Conservation (phyloP, 371 early-diverging fungal species). For the Fennellomyces sp. region DNA sequence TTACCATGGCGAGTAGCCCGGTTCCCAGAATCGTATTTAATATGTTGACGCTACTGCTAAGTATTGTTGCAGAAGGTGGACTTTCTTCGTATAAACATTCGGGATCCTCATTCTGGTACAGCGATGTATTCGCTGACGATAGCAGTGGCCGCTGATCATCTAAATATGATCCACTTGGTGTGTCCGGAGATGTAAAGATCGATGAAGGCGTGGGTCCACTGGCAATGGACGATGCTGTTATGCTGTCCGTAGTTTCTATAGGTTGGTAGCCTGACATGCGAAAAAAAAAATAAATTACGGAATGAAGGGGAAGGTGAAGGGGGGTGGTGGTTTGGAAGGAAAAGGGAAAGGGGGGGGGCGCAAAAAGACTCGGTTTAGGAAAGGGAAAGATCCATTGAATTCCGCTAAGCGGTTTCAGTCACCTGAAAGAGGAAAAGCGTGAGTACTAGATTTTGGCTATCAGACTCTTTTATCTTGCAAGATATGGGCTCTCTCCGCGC, state of each 20-base stretch:
- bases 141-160: conserved; percentile 30
- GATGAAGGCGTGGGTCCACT: conserved; percentile 27
- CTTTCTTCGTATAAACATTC: conserved; percentile 9
- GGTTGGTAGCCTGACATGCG: conserved; percentile 29
- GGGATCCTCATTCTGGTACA: conserved; percentile 5
- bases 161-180: conserved; percentile 5
- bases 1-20: conserved; percentile 97
- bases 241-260: conserved; percentile 26
- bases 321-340: background rate
- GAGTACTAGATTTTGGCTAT: too few relatives aligned
- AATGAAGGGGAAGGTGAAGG: background rate
- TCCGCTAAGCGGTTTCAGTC: too few relatives aligned
- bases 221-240: conserved; percentile 29
- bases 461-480: too few relatives aligned
- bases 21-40: conserved; percentile 94
- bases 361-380: too few relatives aligned
- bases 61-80: conserved; percentile 27
- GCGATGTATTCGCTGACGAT: conserved; percentile 17
- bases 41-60: conserved; percentile 71
- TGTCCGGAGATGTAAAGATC: conserved; percentile 10
- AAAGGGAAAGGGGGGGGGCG: background rate
- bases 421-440: too few relatives aligned
- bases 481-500: too few relatives aligned
- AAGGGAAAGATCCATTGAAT: too few relatives aligned
- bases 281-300: conserved; percentile 5